Base-by-base conservation (phyloP, 2,329 filamentous ascomycete species). In the Fusarium concolor region DNA sequence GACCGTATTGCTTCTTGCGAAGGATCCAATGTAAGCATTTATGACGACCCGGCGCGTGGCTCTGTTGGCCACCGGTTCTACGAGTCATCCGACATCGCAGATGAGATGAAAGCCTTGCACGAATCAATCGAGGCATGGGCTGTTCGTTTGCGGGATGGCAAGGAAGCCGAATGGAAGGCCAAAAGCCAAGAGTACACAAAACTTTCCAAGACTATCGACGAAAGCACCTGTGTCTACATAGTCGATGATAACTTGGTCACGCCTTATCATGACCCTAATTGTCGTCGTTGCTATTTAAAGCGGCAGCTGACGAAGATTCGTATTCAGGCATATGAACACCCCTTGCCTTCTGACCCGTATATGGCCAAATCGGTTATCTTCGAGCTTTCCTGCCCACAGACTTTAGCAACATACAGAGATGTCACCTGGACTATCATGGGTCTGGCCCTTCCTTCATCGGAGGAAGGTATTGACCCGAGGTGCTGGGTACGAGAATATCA, bases 271-370 rank as follows among this genome's bases (percentile, higher is more conserved):
- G 60, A 72, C 10, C 57, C 53, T 1, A 47, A 69, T 1, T 83
- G 81, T 49, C 60, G 58, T 1, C 78, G 79, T 12, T 85, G 83
- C 60, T 74, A 65, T 18, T 60, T 77, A 18, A 75, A 75, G 43
- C 61, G 57, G 4, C 50, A 64, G 17, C 71, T 78, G 5, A 62
- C 71, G 5, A 66, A 67, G 3, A 75, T 84, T 43, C 68, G 55
- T 0, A 83, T 84, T 12, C 51, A 64, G 2, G 74, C 77, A 0
- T 79, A 79, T 22, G 83, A 85, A 37, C 72, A 82, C 6, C 78
- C 76, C 0, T 74, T 85, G 0, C 83, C 83, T 0, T 54, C 71
- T 1, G 72, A 77, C 6, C 49, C 57, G 3, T 52, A 72, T 4
- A 51, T 76, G 15, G 74, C 76, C 0, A 79, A 79, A 35, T 75